Evolutionary conservation across 2,329 filamentous ascomycete genomes (phyloP).

Genomic region (Xylariales sp.): DNA sequence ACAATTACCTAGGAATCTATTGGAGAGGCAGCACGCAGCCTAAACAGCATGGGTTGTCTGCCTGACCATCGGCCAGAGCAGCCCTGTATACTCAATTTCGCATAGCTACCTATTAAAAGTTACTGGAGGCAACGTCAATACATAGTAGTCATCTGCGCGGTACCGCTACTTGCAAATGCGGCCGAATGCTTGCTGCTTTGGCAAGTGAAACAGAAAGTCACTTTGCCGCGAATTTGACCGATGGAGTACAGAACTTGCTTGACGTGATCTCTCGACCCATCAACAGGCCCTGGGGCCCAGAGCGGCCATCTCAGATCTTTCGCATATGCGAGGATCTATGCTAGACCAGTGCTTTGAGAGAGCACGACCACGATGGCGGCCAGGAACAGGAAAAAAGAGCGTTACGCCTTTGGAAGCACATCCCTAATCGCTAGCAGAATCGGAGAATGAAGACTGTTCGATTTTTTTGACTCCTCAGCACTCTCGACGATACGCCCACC

Average conservation of each 20-base stretch:
- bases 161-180: too few relatives aligned
- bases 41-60: too few relatives aligned
- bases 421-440: background rate
- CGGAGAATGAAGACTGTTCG: background rate
- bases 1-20: background rate
- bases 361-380: background rate
- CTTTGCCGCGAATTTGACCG: background rate
- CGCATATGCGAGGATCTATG: conserved; percentile 7
- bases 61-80: too few relatives aligned
- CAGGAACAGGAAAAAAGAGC: background rate
- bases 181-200: background rate
- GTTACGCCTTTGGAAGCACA: conserved; percentile 5
- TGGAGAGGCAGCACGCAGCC: too few relatives aligned
- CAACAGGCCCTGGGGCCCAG: conserved; percentile 2
- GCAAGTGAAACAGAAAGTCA: background rate
- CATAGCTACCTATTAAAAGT: background rate
- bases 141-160: background rate
- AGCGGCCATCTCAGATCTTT: conserved; percentile 8
- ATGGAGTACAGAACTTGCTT: background rate
- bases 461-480: too few relatives aligned
- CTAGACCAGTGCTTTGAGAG: conserved; percentile 6
- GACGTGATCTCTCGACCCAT: background rate
- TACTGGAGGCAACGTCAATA: background rate
- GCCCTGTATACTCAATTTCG: background rate
- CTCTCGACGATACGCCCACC: too few relatives aligned